Conservation (phyloP, 495 filamentous ascomycete species). For the Niebla homalea region DNA sequence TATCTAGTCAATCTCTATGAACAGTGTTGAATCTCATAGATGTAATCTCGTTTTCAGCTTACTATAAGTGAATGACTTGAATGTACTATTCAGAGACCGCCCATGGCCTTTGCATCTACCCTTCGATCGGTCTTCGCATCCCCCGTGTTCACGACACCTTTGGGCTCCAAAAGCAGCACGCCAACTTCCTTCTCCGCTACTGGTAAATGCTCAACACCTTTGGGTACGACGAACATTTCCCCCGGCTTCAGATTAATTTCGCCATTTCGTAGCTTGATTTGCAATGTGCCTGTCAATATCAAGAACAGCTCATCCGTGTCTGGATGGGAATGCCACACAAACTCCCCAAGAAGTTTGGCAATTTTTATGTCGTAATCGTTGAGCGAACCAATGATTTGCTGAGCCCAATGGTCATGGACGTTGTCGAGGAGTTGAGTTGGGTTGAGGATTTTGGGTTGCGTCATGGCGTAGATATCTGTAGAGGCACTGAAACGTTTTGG, state of each 20-base stretch:
- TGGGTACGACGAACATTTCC: slow-evolving; percentile 12
- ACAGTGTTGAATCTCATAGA: too few species aligned
- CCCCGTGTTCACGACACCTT: slow-evolving; percentile 9
- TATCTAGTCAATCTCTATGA: too few species aligned
- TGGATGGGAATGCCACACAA: slow-evolving; percentile 27
- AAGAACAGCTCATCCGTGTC: slow-evolving; percentile 30
- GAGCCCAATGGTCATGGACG: slow-evolving; percentile 12
- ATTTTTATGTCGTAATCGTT: slow-evolving; percentile 24
- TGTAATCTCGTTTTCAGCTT: too few species aligned
- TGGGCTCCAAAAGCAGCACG: slow-evolving; percentile 12
- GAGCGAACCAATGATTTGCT: slow-evolving; percentile 16
- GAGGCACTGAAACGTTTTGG: too few species aligned
- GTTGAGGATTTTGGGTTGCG: slow-evolving; percentile 1
- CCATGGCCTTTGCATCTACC: slow-evolving; percentile 4
- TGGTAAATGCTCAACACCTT: slow-evolving; percentile 11
- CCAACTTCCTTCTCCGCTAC: slow-evolving; percentile 11
- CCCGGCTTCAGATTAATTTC: slow-evolving; percentile 11
- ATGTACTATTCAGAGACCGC: not conserved
- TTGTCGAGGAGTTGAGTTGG: slow-evolving; percentile 7
- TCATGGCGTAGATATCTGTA: not conserved
- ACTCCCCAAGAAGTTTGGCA: slow-evolving; percentile 23
- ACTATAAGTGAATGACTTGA: too few species aligned
- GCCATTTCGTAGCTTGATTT: slow-evolving; percentile 17
- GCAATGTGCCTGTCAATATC: slow-evolving; percentile 16
- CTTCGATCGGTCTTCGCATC: slow-evolving; percentile 1